These are phyloP conservation scores for Suhomyces bribrorum DNA, from an alignment of 1,139 yeast species.

Conservation along the genomic window DNA sequence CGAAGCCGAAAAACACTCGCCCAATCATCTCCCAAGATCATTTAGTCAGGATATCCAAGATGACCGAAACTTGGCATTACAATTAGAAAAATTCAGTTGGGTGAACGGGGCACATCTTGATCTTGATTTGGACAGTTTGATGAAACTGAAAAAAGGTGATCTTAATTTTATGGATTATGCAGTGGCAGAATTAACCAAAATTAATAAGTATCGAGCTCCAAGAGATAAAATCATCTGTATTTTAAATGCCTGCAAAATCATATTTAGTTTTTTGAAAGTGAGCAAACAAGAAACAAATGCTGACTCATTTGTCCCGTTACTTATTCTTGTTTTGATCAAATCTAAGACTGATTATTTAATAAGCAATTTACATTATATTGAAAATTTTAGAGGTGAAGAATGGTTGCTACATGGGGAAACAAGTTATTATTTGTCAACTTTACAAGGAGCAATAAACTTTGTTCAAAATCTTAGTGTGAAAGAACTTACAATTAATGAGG, in stretches of 20 bases:
- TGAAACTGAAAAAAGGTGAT: slow-evolving; percentile 24
- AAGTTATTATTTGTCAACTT: slow-evolving; percentile 82
- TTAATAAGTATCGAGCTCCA: slow-evolving; percentile 86
- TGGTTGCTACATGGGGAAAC: slow-evolving; percentile 80
- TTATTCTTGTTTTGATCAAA: slow-evolving; percentile 76
- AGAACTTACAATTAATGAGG: slow-evolving; percentile 61
- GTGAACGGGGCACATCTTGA: slow-evolving; percentile 80
- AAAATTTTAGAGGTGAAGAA: slow-evolving; percentile 73
- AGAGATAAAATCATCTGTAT: slow-evolving; percentile 92
- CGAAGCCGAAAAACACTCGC: slow-evolving; percentile 45
- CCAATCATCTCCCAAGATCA: slow-evolving; percentile 33
- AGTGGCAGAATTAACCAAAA: slow-evolving; percentile 67
- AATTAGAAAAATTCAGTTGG: slow-evolving; percentile 71
- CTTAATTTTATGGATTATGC: slow-evolving; percentile 70
- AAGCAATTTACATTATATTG: slow-evolving; percentile 83
- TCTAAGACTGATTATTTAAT: slow-evolving; percentile 62
- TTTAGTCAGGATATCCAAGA: slow-evolving; percentile 56
- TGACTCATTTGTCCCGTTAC: slow-evolving; percentile 84
- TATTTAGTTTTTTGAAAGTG: slow-evolving; percentile 80
- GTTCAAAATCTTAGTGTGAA: slow-evolving; percentile 59
- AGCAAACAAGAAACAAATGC: slow-evolving; percentile 78
- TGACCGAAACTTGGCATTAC: slow-evolving; percentile 58
- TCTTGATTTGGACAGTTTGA: slow-evolving; percentile 48
- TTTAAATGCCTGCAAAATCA: slow-evolving; percentile 87
- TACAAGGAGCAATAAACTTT: slow-evolving; percentile 82